These are phyloP conservation scores for Neophaeococcomyces mojaviensis DNA, from an alignment of 2,329 filamentous ascomycete species.

Conservation along the genomic window DNA sequence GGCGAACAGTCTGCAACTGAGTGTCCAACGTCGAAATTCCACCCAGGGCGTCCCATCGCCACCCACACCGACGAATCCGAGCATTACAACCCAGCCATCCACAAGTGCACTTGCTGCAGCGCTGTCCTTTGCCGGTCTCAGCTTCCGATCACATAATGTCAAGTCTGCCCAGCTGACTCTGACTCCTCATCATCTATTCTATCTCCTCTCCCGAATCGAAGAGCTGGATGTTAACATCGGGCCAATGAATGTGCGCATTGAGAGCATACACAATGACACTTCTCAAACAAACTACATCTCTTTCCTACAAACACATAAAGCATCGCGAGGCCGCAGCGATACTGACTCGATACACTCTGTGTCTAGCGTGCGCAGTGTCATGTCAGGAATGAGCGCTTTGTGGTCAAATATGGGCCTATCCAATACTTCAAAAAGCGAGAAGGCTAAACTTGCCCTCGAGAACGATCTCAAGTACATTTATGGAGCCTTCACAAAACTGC, in stretches of 20 bases:
- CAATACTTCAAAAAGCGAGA: constrained; percentile 73
- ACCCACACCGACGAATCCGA: constrained; percentile 49
- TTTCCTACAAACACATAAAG: constrained; percentile 65
- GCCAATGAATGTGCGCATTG: constrained; percentile 90
- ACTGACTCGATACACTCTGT: constrained; percentile 89
- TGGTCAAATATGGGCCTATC: constrained; percentile 84
- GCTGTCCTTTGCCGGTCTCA: constrained; percentile 76
- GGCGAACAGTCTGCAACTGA: constrained; percentile 86
- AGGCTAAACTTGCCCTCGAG: constrained; percentile 76
- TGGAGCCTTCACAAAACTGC: constrained; percentile 97
- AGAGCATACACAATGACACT: constrained; percentile 84
- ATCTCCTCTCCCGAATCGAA: constrained; percentile 89
- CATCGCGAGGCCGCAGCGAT: constrained; percentile 74
- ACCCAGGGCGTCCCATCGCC: constrained; percentile 60
- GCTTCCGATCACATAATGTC: constrained; percentile 72
- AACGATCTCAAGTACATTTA: constrained; percentile 92
- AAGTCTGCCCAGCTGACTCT: constrained; percentile 88
- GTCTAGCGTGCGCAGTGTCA: constrained; percentile 91
- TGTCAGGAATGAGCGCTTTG: constrained; percentile 90
- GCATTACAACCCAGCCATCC: constrained; percentile 54
- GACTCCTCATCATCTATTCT: constrained; percentile 94
- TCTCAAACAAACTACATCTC: constrained; percentile 91
- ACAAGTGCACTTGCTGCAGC: constrained; percentile 63
- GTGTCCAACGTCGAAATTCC: constrained; percentile 47
- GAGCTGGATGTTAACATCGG: constrained; percentile 84